Conservation (phyloP, 306 rosid species). For the Begonia fuchsioides region DNA sequence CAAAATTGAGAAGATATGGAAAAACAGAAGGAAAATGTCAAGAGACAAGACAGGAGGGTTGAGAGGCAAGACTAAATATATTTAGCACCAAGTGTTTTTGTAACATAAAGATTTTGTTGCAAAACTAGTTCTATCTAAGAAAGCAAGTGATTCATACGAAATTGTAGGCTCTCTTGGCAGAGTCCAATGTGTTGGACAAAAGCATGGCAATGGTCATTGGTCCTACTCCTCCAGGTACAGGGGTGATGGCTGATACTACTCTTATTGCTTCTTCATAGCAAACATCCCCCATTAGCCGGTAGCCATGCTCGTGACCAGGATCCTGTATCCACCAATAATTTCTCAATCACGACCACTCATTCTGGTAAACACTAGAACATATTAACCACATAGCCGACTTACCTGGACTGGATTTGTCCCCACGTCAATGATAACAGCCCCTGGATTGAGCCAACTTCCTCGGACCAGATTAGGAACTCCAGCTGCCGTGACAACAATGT, state of each 20-base stretch:
- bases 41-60: no score
- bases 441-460: slow-evolving; percentile 80
- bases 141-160: slow-evolving; percentile 15
- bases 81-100: no score
- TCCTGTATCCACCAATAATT: slow-evolving; percentile 26
- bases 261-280: slow-evolving; percentile 63
- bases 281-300: slow-evolving; percentile 56
- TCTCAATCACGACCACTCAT: no score
- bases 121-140: no score
- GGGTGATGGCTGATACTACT: slow-evolving; percentile 65
- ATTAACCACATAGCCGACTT: not conserved
- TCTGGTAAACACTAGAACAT: no score
- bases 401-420: slow-evolving; percentile 88
- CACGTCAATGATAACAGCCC: slow-evolving; percentile 70
- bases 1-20: no score
- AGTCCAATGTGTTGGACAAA: slow-evolving; percentile 51
- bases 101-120: no score
- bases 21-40: no score
- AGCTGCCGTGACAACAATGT: slow-evolving; percentile 73
- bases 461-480: slow-evolving; percentile 89
- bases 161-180: slow-evolving; percentile 49
- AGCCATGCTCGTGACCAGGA: slow-evolving; percentile 50
- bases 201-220: slow-evolving; percentile 93
- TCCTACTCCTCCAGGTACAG: slow-evolving; percentile 93
- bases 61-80: no score